These are phyloP conservation scores for Globisporangium nodosum DNA, from an alignment of 352 stramenopile genomes.

Conservation along the genomic window DNA sequence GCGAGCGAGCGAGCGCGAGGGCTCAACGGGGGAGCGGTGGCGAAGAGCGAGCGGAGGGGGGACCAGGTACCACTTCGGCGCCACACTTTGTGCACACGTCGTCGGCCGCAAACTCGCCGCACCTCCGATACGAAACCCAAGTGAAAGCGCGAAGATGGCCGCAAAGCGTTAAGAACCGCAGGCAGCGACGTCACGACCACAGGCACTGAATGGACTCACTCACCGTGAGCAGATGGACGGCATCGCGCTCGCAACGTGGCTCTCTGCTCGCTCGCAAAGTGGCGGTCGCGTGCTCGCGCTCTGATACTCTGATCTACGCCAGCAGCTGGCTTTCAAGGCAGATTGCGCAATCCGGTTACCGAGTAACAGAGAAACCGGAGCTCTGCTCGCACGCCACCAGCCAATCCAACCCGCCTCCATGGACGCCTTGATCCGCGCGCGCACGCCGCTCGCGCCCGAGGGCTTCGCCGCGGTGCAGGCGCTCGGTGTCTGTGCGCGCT, in stretches of 20 bases:
- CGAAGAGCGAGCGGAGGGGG: neutral
- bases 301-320: neutral
- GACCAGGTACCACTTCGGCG: constrained; percentile 41
- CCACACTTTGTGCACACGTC: constrained; percentile 57
- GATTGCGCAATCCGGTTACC: no score
- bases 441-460: constrained; percentile 23
- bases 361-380: no score
- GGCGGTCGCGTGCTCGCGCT: neutral
- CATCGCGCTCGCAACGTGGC: constrained; percentile 25
- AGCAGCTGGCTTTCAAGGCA: no score
- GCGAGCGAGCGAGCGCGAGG: neutral
- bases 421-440: constrained; percentile 10
- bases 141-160: neutral
- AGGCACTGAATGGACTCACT: neutral
- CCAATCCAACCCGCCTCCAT: neutral
- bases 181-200: neutral
- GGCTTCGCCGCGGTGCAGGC: constrained; percentile 18
- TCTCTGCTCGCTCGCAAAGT: neutral
- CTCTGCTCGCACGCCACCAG: neutral
- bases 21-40: neutral
- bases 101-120: constrained; percentile 49
- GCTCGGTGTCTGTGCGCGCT: constrained; percentile 53
- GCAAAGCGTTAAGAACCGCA: neutral
- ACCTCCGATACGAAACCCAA: constrained; percentile 20
- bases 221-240: constrained; percentile 47